Evolutionary conservation across 164 flowering plant species (phyloP), one percentile per base, ranked within the genome.

Genomic region (Litsea cubeba): DNA sequence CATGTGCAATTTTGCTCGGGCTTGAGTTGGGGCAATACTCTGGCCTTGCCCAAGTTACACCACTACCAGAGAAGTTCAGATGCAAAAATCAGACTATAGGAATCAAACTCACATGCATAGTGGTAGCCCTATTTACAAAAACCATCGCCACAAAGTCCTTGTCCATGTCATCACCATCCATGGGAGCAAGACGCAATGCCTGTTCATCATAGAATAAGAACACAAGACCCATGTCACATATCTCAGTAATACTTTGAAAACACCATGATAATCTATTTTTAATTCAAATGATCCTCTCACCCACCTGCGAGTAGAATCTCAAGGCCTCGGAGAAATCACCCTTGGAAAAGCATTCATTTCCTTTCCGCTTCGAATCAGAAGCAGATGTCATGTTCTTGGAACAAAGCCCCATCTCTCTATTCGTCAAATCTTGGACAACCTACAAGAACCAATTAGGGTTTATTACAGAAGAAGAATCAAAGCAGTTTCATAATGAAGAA

Each of bases 141-240:
- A 93, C 75, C 0, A 82, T 83, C 5, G 90, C 87, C 62, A 88
- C 87, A 76, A 90, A 80, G 80, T 82, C 86, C 78, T 74, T 84
- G 49, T 79, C 89, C 73, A 46, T 75, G 50, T 88, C 93, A 62
- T 71, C 74, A 23, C 77, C 88, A 75, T 84, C 84, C 14, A 75
- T 65, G 1, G 95, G 97, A 70, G 94, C 91, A 78, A 79, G 66
- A 73, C 89, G 86, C 70, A 93, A 73, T 35, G 95, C 98, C 97
- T 93, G 81, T 24, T 23, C 28, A 25, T 12, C 66, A 11, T 11
- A 6, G 2, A 17, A n/a, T 18, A 60, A 60, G 63, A 22, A 60
- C 20, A 18, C n/a, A 60, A 5, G 11, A 60, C 24, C n/a, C 8
- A 60, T n/a, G 23, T 18, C 63, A 60, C 63, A 60, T 40, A 0